Conservation (phyloP, 176 grass and related monocot genomes). For the Lolium perenne region DNA sequence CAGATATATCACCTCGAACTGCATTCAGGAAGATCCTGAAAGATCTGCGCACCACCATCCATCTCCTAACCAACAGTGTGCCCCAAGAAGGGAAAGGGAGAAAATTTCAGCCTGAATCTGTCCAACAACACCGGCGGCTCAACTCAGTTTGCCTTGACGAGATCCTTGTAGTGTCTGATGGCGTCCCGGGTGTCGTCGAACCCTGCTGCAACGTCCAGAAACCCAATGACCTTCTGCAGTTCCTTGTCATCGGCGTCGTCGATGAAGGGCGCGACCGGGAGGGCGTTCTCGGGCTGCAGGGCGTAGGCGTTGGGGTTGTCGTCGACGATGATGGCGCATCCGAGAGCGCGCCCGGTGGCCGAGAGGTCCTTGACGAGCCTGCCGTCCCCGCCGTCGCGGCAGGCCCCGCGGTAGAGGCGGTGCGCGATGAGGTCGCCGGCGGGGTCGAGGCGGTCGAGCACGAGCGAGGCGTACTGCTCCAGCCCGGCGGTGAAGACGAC, state of each 20-base stretch:
- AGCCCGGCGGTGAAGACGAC: constrained; percentile 90
- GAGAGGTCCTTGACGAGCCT: constrained; percentile 91
- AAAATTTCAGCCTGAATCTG: background rate
- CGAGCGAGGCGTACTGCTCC: constrained; percentile 28
- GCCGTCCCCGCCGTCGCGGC: constrained; percentile 69
- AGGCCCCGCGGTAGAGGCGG: constrained; percentile 78
- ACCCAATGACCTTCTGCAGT: constrained; percentile 69
- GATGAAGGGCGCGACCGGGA: constrained; percentile 70
- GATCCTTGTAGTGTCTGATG: constrained; percentile 57
- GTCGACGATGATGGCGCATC: constrained; percentile 75
- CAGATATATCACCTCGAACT: constrained; percentile 1
- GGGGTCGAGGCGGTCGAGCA: constrained; percentile 49
- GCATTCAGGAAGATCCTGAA: constrained; percentile 32
- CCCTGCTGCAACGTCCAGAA: constrained; percentile 54
- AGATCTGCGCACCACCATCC: constrained; percentile 1
- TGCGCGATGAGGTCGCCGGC: constrained; percentile 58
- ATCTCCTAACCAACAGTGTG: background rate
- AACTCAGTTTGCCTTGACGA: constrained; percentile 24
- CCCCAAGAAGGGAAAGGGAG: background rate
- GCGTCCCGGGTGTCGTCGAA: constrained; percentile 78
- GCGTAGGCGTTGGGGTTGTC: constrained; percentile 90
- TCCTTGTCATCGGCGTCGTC: constrained; percentile 65
- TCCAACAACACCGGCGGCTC: background rate
- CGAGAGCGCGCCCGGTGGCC: constrained; percentile 54
- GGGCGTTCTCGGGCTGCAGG: constrained; percentile 79